Conservation (phyloP, 2,329 filamentous ascomycete genomes). For the Diaporthe vaccinii region DNA sequence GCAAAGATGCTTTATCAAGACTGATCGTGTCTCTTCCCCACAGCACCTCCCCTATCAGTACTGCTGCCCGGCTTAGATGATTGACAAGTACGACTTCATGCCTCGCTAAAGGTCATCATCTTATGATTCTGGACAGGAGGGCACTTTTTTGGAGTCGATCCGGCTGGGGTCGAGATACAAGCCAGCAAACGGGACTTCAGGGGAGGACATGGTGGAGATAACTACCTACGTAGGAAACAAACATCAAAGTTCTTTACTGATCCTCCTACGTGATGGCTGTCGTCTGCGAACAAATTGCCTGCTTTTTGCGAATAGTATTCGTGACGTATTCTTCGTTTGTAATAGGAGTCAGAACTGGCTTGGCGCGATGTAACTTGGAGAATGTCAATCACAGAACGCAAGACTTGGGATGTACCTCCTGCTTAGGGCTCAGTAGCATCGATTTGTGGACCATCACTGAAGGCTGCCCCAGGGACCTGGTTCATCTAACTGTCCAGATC, state of each 20-base stretch:
- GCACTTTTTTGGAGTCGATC: neutral
- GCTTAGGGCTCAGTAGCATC: neutral
- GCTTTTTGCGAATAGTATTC: neutral
- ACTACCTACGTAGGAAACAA: neutral
- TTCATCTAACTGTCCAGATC: too few species aligned
- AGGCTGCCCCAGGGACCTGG: neutral
- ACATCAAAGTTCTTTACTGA: neutral
- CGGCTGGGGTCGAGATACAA: neutral
- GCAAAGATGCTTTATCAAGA: too few species aligned
- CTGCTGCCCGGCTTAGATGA: neutral
- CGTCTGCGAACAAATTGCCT: neutral
- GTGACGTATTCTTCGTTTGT: neutral
- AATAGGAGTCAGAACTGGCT: neutral
- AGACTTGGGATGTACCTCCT: neutral
- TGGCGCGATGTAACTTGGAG: neutral
- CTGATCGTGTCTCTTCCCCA: neutral
- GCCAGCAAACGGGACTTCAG: neutral
- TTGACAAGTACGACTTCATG: neutral
- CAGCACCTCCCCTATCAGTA: neutral
- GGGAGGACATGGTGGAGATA: neutral
- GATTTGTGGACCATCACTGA: neutral
- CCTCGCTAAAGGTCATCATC: neutral
- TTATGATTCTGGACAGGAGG: neutral
- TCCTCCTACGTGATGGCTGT: accelerated
- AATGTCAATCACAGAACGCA: neutral